Conservation (phyloP, 306 rosid genomes). For the Inga laurina region DNA sequence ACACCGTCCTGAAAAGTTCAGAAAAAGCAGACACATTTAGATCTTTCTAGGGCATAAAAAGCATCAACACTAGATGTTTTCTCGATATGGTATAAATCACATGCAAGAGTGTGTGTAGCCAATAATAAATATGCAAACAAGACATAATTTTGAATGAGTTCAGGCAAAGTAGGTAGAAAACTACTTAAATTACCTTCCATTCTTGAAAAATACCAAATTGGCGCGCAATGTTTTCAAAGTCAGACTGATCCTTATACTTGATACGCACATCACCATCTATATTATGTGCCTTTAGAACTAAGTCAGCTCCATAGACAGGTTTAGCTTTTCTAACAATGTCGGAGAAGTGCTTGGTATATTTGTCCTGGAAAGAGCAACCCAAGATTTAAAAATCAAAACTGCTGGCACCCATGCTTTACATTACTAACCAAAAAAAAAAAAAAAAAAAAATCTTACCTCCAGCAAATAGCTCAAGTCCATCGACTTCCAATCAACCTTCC, state of each 20-base stretch:
- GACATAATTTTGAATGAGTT: neutral
- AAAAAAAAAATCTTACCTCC: conserved; percentile 60
- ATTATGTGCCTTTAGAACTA: conserved; percentile 72
- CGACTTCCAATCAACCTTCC: conserved; percentile 84
- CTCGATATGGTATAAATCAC: neutral
- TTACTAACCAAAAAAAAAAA: conserved; percentile 14
- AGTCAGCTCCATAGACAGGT: conserved; percentile 65
- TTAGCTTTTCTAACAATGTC: conserved; percentile 65
- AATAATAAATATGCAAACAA: neutral
- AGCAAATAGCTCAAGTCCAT: conserved; percentile 86
- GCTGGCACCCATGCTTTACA: neutral
- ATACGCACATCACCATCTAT: conserved; percentile 74
- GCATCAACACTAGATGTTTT: neutral
- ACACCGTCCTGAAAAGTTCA: conserved; percentile 76
- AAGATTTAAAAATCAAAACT: conserved; percentile 27
- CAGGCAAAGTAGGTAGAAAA: conserved; percentile 22
- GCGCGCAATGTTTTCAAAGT: conserved; percentile 72
- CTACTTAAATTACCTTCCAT: conserved; percentile 76
- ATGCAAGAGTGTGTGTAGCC: neutral
- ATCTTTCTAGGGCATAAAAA: conserved; percentile 8
- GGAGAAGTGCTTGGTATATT: conserved; percentile 61
- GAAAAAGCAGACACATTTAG: conserved; percentile 14
- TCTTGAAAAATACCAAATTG: conserved; percentile 92
- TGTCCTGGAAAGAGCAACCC: conserved; percentile 57
- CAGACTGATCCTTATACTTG: conserved; percentile 61